Conservation (phyloP, 2,329 filamentous ascomycete species). For the Paracoccidioides brasiliensis region DNA sequence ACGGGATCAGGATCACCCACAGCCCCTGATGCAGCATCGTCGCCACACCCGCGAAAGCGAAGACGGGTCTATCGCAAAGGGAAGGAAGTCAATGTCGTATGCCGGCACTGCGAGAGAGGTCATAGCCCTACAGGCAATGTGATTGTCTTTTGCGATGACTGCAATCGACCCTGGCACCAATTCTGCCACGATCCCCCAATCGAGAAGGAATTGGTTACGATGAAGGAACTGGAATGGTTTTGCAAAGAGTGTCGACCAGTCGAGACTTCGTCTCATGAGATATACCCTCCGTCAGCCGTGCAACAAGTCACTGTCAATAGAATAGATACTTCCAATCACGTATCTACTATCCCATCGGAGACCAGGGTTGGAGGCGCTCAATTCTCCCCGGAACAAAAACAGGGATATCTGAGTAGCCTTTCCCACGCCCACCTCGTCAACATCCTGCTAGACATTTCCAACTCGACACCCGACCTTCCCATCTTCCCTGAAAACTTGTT, state of each 20-base stretch:
- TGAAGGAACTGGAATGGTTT: conserved; percentile 57
- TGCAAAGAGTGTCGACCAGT: conserved; percentile 45
- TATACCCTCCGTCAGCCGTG: neutral
- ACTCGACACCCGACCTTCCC: conserved; percentile 50
- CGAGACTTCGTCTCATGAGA: conserved; percentile 11
- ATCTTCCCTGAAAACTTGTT: conserved; percentile 42
- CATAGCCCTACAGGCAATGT: conserved; percentile 60
- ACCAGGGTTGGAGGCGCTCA: conserved; percentile 18
- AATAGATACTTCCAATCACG: conserved; percentile 17
- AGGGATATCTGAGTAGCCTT: conserved; percentile 49
- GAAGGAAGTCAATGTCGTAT: conserved; percentile 39
- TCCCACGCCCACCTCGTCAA: conserved; percentile 50
- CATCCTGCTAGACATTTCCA: conserved; percentile 49
- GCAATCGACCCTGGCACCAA: conserved; percentile 68
- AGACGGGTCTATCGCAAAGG: conserved; percentile 38
- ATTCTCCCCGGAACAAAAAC: conserved; percentile 38
- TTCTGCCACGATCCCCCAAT: conserved; percentile 68
- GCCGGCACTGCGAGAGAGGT: conserved; percentile 59
- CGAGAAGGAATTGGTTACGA: conserved; percentile 52
- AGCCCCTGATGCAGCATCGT: conserved; percentile 14
- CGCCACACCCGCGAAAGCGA: conserved; percentile 36
- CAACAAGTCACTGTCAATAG: neutral
- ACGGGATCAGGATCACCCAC: conserved; percentile 10
- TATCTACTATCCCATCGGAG: conserved; percentile 12
- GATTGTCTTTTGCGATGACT: conserved; percentile 78